phyloP scores from a whole-genome alignment of 2,329 filamentous ascomycete genomes.

The Aureobasidium uvarum region DNA sequence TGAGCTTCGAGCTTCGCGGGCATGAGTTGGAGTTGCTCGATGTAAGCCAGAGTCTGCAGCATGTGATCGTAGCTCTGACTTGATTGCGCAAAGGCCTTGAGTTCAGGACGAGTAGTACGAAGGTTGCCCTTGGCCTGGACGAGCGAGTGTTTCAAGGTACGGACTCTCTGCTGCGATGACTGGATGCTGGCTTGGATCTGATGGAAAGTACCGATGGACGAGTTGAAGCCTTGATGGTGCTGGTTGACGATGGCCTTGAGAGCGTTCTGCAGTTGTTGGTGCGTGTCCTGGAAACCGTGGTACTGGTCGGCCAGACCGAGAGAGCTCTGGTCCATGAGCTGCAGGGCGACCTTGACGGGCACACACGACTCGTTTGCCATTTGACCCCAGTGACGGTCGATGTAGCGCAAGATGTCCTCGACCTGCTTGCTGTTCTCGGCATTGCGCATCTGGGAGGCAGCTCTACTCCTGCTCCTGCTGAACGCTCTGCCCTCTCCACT shows the following conservation, averaged over 20 bases:
- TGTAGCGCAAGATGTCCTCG: conserved; percentile 69
- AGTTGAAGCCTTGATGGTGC: conserved; percentile 98
- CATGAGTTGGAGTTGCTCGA: conserved; percentile 80
- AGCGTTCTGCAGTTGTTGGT: conserved; percentile 85
- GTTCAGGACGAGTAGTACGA: conserved; percentile 80
- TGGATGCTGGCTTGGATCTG: conserved; percentile 96
- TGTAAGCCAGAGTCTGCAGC: conserved; percentile 69
- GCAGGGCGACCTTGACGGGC: conserved; percentile 90
- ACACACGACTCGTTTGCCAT: conserved; percentile 88
- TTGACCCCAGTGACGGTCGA: conserved; percentile 85
- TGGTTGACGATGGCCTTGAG: conserved; percentile 96
- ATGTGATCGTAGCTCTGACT: conserved; percentile 91
- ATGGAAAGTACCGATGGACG: conserved; percentile 97
- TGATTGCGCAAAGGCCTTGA: conserved; percentile 82
- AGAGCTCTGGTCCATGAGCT: conserved; percentile 90
- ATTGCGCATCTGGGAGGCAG: conserved; percentile 27
- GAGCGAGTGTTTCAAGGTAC: conserved; percentile 78
- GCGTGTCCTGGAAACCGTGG: conserved; percentile 76
- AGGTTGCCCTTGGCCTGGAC: conserved; percentile 76
- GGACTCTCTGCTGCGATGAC: conserved; percentile 79
- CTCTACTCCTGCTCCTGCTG: conserved; percentile 36
- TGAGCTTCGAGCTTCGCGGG: conserved; percentile 90
- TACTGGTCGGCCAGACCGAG: conserved; percentile 89
- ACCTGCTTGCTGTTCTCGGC: conserved; percentile 27
- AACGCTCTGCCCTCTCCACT: conserved; percentile 34